Percentiles rank a stretch among this genome's conserved stretches.
phyloP scores from a whole-genome alignment of 805 yeast genomes.

The Sugiyamaella americana region DNA sequence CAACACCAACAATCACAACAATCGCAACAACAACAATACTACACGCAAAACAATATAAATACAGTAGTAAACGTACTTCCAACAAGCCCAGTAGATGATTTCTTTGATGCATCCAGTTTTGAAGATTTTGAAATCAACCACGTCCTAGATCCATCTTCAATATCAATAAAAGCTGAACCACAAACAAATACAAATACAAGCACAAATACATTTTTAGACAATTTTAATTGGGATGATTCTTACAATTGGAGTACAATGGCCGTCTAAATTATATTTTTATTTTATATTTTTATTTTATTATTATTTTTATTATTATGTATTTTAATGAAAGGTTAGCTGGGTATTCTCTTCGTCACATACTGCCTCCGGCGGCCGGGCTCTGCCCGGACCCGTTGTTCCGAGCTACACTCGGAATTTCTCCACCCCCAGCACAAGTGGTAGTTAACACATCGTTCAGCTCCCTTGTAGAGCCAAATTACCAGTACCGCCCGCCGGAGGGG shows the following conservation, averaged over 20 bases:
- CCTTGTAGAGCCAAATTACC: too few relatives aligned
- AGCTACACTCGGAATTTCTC: background rate
- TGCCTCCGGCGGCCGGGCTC: background rate
- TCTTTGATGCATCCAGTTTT: background rate
- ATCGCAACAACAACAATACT: background rate
- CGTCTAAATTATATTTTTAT: background rate
- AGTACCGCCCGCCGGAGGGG: too few relatives aligned
- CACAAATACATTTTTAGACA: slow-evolving; percentile 4
- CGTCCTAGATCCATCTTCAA: background rate
- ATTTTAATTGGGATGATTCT: slow-evolving; percentile 11
- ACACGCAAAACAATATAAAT: background rate
- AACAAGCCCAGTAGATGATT: background rate
- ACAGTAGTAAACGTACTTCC: background rate
- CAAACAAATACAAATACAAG: background rate
- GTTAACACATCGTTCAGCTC: too few relatives aligned
- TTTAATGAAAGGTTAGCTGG: background rate
- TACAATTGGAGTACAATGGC: slow-evolving; percentile 4
- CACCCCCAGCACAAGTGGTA: too few relatives aligned
- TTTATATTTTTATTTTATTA: background rate
- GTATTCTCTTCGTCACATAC: too few relatives aligned
- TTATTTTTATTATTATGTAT: background rate
- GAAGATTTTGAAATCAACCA: background rate
- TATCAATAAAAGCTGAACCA: too few relatives aligned
- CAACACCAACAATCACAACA: background rate
- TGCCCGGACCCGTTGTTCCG: background rate